Evolutionary conservation across 345 rosid genomes (phyloP).

Genomic region (Murraya paniculata): DNA sequence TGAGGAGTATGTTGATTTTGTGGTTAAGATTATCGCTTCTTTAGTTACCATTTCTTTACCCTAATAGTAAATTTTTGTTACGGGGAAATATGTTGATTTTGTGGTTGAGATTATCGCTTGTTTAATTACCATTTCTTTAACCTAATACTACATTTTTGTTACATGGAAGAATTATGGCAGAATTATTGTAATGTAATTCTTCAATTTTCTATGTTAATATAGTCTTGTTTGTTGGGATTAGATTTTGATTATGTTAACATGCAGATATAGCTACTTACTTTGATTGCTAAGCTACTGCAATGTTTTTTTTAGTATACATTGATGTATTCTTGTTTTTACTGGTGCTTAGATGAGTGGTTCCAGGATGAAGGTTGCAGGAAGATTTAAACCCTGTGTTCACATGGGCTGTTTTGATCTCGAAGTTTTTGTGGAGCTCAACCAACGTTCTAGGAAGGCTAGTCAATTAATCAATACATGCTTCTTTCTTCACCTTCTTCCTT

Average conservation of each 20-base stretch:
- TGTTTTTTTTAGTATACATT: slow-evolving; percentile 14
- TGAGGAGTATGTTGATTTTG: not conserved
- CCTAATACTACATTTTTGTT: not conserved
- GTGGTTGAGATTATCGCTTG: not conserved
- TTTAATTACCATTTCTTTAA: not conserved
- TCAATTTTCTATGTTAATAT: not conserved
- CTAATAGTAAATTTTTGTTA: not conserved
- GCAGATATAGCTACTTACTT: not conserved
- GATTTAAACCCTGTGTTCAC: slow-evolving; percentile 91
- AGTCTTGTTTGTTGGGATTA: not conserved
- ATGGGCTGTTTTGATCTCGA: slow-evolving; percentile 98
- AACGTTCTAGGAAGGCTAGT: slow-evolving; percentile 96
- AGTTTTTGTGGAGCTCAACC: slow-evolving; percentile 91
- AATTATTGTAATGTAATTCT: not conserved
- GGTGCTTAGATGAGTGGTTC: slow-evolving; percentile 82
- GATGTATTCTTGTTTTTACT: not conserved
- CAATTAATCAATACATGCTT: slow-evolving; percentile 1
- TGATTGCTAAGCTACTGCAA: not conserved
- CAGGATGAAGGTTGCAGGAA: slow-evolving; percentile 96
- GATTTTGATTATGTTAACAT: not conserved
- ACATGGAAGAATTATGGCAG: not conserved
- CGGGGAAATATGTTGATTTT: not conserved
- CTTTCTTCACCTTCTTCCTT: not conserved
- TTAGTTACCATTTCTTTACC: not conserved
- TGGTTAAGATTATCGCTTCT: not conserved